A percentile compares a stretch with the other conserved stretches of the same genome.
Conservation (phyloP, 129 eudicot genomes). For the Sambucus nigra region DNA sequence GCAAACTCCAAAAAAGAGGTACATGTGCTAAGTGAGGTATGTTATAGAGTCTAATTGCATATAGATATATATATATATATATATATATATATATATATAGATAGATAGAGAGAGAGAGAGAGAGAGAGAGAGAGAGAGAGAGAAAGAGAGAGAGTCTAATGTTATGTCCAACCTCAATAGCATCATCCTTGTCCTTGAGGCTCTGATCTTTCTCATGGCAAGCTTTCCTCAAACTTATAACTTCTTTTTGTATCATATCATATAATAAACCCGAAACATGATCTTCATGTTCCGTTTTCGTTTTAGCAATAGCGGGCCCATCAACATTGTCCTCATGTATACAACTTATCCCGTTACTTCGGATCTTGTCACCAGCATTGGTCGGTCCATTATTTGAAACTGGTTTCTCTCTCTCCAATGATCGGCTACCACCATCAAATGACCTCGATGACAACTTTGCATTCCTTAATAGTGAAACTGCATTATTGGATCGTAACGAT, state of each 20-base stretch:
- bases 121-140: neutral
- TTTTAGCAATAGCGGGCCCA: constrained; percentile 15
- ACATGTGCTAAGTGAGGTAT: too few species aligned
- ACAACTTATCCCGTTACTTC: constrained; percentile 23
- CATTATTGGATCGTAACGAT: constrained; percentile 13
- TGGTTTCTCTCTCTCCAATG: constrained; percentile 24
- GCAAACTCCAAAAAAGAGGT: too few species aligned
- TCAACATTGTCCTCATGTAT: constrained; percentile 18
- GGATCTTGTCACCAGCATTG: constrained; percentile 15
- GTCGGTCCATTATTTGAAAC: constrained; percentile 16
- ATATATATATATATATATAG: neutral
- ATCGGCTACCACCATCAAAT: constrained; percentile 35
- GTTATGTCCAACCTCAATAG: constrained; percentile 62
- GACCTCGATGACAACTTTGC: constrained; percentile 33
- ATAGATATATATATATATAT: too few species aligned
- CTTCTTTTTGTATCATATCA: constrained; percentile 92
- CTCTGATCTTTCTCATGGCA: constrained; percentile 70
- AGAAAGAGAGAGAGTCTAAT: neutral
- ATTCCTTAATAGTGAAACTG: constrained; percentile 15
- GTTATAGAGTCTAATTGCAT: too few species aligned
- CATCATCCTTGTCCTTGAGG: constrained; percentile 66
- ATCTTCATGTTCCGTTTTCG: constrained; percentile 44
- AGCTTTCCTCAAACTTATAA: constrained; percentile 56
- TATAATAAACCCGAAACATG: constrained; percentile 71
- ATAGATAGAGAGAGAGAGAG: neutral